Evolutionary conservation across 345 rosid genomes (phyloP), one percentile per base, ranked within the genome.

Genomic region (Dimocarpus longan): DNA sequence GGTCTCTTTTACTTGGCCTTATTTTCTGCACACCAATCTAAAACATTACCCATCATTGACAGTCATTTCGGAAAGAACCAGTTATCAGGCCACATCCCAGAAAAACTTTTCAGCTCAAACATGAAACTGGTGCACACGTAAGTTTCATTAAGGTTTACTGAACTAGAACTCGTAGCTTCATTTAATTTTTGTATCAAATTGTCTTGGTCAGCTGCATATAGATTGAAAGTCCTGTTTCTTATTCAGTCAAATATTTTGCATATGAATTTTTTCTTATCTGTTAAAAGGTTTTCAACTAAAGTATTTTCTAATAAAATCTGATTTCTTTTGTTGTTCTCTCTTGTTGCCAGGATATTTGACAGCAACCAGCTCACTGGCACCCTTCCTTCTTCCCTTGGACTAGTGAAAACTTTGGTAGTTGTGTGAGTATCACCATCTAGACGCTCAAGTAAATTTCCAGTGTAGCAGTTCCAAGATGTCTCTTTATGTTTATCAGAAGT

Each of bases 41-140:
- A 80, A 74, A 54, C 65, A 71, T 48, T 52, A 26, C 56, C 37
- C 18, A 28, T 76, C 39, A 39, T 73, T 50, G 21, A 76, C 80
- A 94, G 99, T 76, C 98, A 97, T 85, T 66, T 93, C 68, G 99
- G 97, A 72, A 65, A 80, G 69, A 97, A 97, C 80, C 82, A 74
- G 78, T 93, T 97, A 62, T 82, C 93, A 0, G 98, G 96, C 28
- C 15, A n/a, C 5, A 81, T 97, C 78, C 93, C 99, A 37, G 21
- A 84, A 3, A 7, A 70, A 69, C 94, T 97, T 73, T 94, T 97
- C 88, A 89, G 80, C 80, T 82, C 97, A 43, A 42, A 74, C 8
- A 93, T 94, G 98, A 21, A 19, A 46, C 87, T 97, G 66, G 80
- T 88, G 82, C 99, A 97, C 79, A 77, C 93, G 99, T 97, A 89